These are phyloP conservation scores for Blepharisma stoltei DNA, from an alignment of 73 alveolate species.

Conservation along the genomic window DNA sequence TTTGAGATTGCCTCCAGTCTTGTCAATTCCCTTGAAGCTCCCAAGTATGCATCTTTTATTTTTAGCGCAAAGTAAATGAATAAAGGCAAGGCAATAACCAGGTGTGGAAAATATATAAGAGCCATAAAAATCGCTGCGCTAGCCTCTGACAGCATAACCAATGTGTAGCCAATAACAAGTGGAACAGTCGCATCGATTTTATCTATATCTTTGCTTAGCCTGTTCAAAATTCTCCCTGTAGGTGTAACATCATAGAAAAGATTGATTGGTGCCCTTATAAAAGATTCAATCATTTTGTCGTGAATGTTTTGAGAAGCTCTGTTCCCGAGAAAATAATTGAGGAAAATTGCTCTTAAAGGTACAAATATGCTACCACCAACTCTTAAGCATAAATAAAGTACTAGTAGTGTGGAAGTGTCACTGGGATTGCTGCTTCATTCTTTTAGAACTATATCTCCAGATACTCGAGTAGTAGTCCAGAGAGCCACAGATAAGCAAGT, in stretches of 20 bases:
- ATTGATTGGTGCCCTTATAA: slow-evolving; percentile 75
- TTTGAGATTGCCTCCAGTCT: slow-evolving; percentile 63
- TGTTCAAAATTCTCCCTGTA: slow-evolving; percentile 80
- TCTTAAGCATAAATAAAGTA: not conserved
- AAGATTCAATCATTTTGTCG: slow-evolving; percentile 59
- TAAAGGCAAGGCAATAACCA: not conserved
- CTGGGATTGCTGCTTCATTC: not conserved
- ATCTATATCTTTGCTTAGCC: slow-evolving; percentile 71
- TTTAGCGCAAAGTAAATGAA: not conserved
- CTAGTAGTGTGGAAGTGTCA: not conserved
- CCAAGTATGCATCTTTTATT: slow-evolving; percentile 12
- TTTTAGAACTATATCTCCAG: not conserved
- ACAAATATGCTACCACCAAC: not conserved
- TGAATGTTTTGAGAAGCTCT: slow-evolving; percentile 58
- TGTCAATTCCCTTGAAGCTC: slow-evolving; percentile 54
- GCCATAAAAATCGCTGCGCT: slow-evolving; percentile 14
- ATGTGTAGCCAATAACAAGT: slow-evolving; percentile 19
- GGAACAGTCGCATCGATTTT: slow-evolving; percentile 43
- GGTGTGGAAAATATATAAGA: not conserved
- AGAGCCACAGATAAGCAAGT: not conserved
- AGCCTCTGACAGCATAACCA: slow-evolving; percentile 17
- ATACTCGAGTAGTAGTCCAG: not conserved
- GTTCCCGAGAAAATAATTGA: not conserved
- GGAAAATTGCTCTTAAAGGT: not conserved
- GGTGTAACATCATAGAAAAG: slow-evolving; percentile 88